phyloP scores from a whole-genome alignment of 768 basidiomycete genomes.

The Xerocomellus amylosporus region DNA sequence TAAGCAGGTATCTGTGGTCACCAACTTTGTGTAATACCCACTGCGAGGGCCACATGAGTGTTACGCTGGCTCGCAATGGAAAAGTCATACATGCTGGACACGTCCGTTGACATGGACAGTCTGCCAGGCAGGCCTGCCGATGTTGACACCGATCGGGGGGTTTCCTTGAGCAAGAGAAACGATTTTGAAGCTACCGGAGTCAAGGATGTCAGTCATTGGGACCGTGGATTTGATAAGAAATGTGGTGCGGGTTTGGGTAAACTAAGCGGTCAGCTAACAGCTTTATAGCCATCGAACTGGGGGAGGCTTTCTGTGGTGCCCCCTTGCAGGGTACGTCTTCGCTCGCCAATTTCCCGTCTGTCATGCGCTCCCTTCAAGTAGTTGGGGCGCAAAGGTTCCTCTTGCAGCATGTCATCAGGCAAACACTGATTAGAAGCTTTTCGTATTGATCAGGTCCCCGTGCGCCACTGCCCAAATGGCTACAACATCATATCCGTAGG shows the following conservation, averaged over 20 bases:
- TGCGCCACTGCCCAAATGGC: too few relatives aligned
- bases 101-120: background rate
- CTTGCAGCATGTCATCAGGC: too few relatives aligned
- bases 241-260: background rate
- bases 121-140: background rate
- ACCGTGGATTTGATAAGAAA: background rate
- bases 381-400: too few relatives aligned
- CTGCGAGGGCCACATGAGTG: background rate
- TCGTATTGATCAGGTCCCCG: too few relatives aligned
- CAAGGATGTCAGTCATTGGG: background rate
- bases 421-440: too few relatives aligned
- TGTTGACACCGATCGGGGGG: background rate
- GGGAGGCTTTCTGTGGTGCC: background rate
- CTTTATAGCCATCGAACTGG: background rate
- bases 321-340: too few relatives aligned
- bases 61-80: too few relatives aligned
- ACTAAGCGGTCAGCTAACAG: background rate
- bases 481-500: too few relatives aligned
- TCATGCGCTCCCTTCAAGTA: too few relatives aligned
- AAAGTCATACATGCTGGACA: background rate
- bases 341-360: too few relatives aligned
- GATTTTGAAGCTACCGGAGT: background rate
- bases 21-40: background rate
- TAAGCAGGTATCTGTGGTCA: background rate
- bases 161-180: background rate